phyloP scores from a whole-genome alignment of 805 yeast genomes.

The Candida piceae region DNA sequence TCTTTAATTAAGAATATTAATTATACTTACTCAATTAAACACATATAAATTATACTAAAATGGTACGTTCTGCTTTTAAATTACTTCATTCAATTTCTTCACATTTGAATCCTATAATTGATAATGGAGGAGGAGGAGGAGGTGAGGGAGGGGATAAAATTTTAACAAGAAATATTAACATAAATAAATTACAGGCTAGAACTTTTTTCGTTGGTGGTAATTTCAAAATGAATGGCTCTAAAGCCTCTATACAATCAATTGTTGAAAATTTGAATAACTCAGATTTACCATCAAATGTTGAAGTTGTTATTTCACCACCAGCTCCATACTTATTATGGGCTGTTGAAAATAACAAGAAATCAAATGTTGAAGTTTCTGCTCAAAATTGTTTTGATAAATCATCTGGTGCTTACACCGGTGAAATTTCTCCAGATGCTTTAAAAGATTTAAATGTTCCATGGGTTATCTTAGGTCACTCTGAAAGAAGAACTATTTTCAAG shows the following conservation, averaged over 20 bases:
- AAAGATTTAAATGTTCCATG: constrained; percentile 90
- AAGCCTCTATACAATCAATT: constrained; percentile 75
- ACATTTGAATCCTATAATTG: constrained; percentile 13
- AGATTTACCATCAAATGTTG: constrained; percentile 68
- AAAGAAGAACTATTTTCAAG: constrained; percentile 90
- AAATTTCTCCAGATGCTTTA: constrained; percentile 80
- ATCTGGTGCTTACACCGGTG: constrained; percentile 98
- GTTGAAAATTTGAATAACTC: constrained; percentile 79
- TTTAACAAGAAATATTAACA: neutral
- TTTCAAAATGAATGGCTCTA: constrained; percentile 98
- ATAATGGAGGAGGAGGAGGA: too few relatives aligned
- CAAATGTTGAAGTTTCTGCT: constrained; percentile 77
- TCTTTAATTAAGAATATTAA: too few relatives aligned
- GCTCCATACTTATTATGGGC: constrained; percentile 85
- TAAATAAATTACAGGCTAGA: constrained; percentile 22
- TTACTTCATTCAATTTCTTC: constrained; percentile 15
- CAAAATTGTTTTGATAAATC: constrained; percentile 87
- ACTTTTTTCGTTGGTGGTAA: constrained; percentile 96
- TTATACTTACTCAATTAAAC: neutral
- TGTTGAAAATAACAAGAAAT: constrained; percentile 58
- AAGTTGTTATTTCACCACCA: constrained; percentile 96
- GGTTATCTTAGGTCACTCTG: constrained; percentile 97
- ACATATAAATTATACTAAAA: constrained; percentile 5
- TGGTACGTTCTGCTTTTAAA: constrained; percentile 21
- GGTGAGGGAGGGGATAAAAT: too few relatives aligned